Base-by-base conservation (phyloP, 1,284 basidiomycete genomes). In the Apiotrichum mycotoxinovorans region DNA sequence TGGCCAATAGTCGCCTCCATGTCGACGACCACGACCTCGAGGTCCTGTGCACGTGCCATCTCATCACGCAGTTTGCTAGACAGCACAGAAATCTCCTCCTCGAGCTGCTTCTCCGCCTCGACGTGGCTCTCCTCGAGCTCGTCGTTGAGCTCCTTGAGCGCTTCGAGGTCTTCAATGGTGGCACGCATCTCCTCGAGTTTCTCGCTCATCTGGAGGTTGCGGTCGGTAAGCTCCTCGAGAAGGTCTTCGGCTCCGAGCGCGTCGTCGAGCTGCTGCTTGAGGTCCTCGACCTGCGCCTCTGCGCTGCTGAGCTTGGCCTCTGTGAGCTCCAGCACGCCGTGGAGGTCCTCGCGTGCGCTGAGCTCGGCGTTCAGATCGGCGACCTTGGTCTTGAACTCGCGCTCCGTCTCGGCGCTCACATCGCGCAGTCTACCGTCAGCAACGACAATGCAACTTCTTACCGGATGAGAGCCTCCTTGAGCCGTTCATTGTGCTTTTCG, bases 91-190 rank as follows among this genome's bases (percentile, higher is more conserved):
- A 98, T 83, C 56, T 97, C 94, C 55, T 91, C 91, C 67, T 94
- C 87, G 62, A 98, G 78, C 41, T 88, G 85, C 75, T 90, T 92
- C 78, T 98, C 95, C 0, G 92, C 91, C 76, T 97, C 95, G 9
- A 91, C 75, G 66, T 98, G 95, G 68, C 90, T 92, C 77, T 98
- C 95, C 75, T 98, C 96, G 3, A 99, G 83, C 77, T 99, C 96
- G 65, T 98, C 95, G 62, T 87, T 92, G 54, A 99, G 86, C 67
- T 98, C 94, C 74, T 94, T 91, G 51, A 98, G 83, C 15, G 94
- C 86, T 71, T 98, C 95, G 17, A 97, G 84, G 70, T 98, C 95
- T 71, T 98, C 95, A 51, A 98, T 92, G 0, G 89, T 90, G 54
- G 90, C 87, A 7, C 88, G 84, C 87, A 98, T 93, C 77, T 96